Evolutionary conservation across 768 basidiomycete species (phyloP), one percentile per base, ranked within the genome.

Genomic region (Gloeostereum incarnatum): DNA sequence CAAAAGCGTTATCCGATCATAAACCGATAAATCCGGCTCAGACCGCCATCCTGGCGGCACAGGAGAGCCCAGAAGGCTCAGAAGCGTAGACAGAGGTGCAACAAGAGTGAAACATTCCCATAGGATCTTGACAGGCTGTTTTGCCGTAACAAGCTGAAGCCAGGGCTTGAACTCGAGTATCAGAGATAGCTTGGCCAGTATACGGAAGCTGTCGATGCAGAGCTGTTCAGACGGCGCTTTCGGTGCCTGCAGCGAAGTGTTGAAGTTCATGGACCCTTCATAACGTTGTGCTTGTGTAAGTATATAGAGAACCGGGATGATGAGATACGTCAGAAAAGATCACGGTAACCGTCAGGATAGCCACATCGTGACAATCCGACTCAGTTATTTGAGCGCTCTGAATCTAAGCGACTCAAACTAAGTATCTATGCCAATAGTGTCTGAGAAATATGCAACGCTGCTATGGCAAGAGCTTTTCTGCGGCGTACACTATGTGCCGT

Each of bases 41-140:
- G 51, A 11, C 52, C 47, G 16, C 40, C 44, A 29, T 59, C 41
- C 36, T 58, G 45, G n/a, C 50, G 58, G 58, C 3, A 59, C 52
- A 1, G 60, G 61, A 5, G 61, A 58, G 11, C 63, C 60, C n/a
- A 65, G 47, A 16, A 65, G 54, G 33, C 59, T 55, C 21, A 64
- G 49, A 8, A 68, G 52, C 0, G 60, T 58, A 29, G 51, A 49
- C 9, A 63, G 51, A 2, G 63, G 57, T 10, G 54, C 61, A 11
- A 61, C 63, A 33, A 61, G 58, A 27, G 58, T 49, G 36, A 65
- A 53, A 35, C 60, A 62, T 25, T 60, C 54, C 57, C 60, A 67
- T 16, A 65, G 48, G 9, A 58, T 46, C 9, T 51, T 48, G 21
- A 57, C 45, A 3, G 62, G 49, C 16, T 57, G 55, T 16, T 56